Base-by-base conservation (phyloP, 2,329 filamentous ascomycete species). In the Tolypocladium guangdongense region DNA sequence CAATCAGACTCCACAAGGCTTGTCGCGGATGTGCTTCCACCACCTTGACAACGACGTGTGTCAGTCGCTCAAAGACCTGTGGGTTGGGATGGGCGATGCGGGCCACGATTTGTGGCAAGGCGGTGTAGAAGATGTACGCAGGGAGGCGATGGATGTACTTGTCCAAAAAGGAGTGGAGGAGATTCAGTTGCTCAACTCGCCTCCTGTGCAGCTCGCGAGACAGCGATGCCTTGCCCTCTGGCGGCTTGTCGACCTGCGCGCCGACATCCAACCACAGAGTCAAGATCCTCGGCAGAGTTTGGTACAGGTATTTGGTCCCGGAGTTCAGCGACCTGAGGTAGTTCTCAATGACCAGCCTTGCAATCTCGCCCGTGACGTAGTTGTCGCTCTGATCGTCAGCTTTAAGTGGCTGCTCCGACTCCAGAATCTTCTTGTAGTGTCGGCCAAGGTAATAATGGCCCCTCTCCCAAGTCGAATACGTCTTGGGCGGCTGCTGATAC, bases 361-460 rank as follows among this genome's bases (percentile, higher is more conserved):
- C 84, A 22, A 86, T 82, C 66, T 96, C 91, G 39, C 93, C 95
- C 12, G 82, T 88, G 53, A 93, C 71, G 62, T 84, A 90, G 55
- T 81, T 77, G 52, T 90, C 86, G 43, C 80, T 84, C 68, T 96
- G 90, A 58, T 91, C 90, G 32, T 86, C 81, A 20, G 81, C 75
- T 38, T 86, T 84, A 51, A 95, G 80, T 2, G 80, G 75, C 68
- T 90, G 91, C 67, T 97, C 90, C 0, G 90, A 88, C 62, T 97
- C 92, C 3, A 96, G 75, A 4, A 97, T 80, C 68, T 96, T 99
- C 67, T 96, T 95, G 77, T 99, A 99, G 69, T 97, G 90, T 48
- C 92, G 90, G 6, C 93, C 93, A 11, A 99, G 80, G 67, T 96
- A 96, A 67, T 97, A 99, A 66, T 97, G 92, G 0, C 90, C 91